Evolutionary conservation across 768 basidiomycete genomes (phyloP).

Genomic region (Cyathus striatus): DNA sequence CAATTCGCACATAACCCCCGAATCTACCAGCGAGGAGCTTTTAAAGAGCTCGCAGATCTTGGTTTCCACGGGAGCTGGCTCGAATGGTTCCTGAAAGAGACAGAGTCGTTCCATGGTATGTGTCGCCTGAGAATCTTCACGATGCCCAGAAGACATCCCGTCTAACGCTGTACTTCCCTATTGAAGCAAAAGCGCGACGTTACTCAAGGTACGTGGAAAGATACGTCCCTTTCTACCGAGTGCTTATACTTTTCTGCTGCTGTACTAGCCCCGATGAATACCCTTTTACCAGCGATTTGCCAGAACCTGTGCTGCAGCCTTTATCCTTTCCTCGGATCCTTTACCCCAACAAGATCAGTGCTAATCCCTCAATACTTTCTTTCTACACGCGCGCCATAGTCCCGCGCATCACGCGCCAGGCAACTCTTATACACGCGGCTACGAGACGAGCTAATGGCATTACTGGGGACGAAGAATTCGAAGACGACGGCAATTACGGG

Average conservation of each 20-base stretch:
- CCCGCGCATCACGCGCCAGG: slow-evolving; percentile 77
- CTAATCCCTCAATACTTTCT: slow-evolving; percentile 77
- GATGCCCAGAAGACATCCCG: neutral
- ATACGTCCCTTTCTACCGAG: neutral
- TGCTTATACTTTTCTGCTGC: neutral
- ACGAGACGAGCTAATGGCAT: slow-evolving; percentile 66
- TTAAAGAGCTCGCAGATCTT: slow-evolving; percentile 68
- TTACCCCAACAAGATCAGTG: slow-evolving; percentile 76
- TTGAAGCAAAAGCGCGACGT: slow-evolving; percentile 83
- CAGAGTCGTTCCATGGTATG: slow-evolving; percentile 90
- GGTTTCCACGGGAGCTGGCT: slow-evolving; percentile 89
- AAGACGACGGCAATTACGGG: slow-evolving; percentile 98
- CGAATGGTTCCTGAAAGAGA: slow-evolving; percentile 97
- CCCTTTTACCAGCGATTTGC: slow-evolving; percentile 84
- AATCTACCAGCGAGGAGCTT: slow-evolving; percentile 79
- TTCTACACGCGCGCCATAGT: slow-evolving; percentile 90
- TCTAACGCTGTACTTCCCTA: neutral
- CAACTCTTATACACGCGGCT: slow-evolving; percentile 62
- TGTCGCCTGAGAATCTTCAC: slow-evolving; percentile 2
- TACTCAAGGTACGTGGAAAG: slow-evolving; percentile 72
- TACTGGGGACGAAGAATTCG: slow-evolving; percentile 60
- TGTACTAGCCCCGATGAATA: slow-evolving; percentile 88
- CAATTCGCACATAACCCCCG: slow-evolving; percentile 92
- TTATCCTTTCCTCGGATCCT: slow-evolving; percentile 74
- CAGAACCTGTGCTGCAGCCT: slow-evolving; percentile 73